Base-by-base conservation (phyloP, 495 filamentous ascomycete genomes). In the Hypoxylon intermedium region DNA sequence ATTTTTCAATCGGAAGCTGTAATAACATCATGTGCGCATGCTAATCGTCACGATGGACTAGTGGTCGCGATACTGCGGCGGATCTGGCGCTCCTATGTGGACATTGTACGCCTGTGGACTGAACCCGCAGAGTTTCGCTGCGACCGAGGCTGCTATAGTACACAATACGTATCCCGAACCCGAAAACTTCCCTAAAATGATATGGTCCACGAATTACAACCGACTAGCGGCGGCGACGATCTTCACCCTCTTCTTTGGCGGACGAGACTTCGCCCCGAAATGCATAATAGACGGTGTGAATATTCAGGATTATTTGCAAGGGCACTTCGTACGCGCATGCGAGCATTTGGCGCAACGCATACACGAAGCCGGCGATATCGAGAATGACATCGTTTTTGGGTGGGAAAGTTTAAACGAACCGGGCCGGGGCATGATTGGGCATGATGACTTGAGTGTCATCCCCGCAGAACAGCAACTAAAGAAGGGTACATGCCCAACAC, bases 371-470 rank as follows among this genome's bases (percentile, higher is more conserved):
- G 95, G 90, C 0, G 94, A 89, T 68, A 79, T 98, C 33, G 90
- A 95, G 66, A 81, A 91, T 56, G 88, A 92, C 18, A 85, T 95
- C 31, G 86, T 98, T 13, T 92, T 98, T 65, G 94, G 93, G 12
- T 97, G 93, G 88, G 94, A 98, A 73, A 96, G 85, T 60, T 69
- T 97, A 65, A 98, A 98, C 68, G 94, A 98, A 72, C 95, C 94
- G 3, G 92, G 93, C 67, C 83, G 92, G 59, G 95, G 94, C 3
- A 80, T 97, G 55, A 84, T 97, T 57, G 91, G 91, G n/a, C 86
- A 88, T 49, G 83, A 89, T 46, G 92, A 97, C 68, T 82, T 98
- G 18, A 88, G 89, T 11, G 80, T 83, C 11, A 86, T 97, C 52
- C 95, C 94, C 0, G 75, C 80, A 41, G 92, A 97, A 57, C 95